Evolutionary conservation across 768 basidiomycete genomes (phyloP).

Genomic region (Termitomyces sp.): DNA sequence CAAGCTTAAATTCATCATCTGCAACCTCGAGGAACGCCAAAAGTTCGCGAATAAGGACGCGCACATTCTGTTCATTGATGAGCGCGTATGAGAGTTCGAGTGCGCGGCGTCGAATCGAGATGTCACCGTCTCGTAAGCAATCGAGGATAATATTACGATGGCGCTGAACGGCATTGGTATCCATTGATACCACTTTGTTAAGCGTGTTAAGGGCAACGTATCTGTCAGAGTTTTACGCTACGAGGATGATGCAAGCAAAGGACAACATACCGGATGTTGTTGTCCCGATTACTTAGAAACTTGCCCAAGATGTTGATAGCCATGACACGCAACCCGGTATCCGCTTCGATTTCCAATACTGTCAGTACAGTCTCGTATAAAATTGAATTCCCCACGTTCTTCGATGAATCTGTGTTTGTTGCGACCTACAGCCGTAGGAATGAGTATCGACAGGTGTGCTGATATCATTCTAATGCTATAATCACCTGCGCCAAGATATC

Average conservation of each 20-base stretch:
- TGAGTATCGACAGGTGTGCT: not conserved
- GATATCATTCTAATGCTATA: not conserved
- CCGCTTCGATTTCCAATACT: conserved; percentile 95
- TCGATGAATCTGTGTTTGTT: conserved; percentile 96
- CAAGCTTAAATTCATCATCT: conserved; percentile 97
- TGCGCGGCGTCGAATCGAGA: conserved; percentile 95
- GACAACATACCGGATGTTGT: conserved; percentile 84
- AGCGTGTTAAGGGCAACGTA: conserved; percentile 98
- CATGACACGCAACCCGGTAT: conserved; percentile 94
- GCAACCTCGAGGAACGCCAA: conserved; percentile 96
- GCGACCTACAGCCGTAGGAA: conserved; percentile 59
- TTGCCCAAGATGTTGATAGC: conserved; percentile 99
- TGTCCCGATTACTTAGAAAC: conserved; percentile 95
- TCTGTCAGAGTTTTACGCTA: conserved; percentile 34
- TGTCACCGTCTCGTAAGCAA: conserved; percentile 97
- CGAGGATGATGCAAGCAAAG: not conserved
- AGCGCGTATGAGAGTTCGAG: conserved; percentile 96
- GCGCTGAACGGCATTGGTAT: conserved; percentile 96
- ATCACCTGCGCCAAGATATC: conserved; percentile 92
- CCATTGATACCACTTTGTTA: conserved; percentile 97
- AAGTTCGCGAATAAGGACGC: conserved; percentile 86
- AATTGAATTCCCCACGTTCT: conserved; percentile 98
- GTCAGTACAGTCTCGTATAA: conserved; percentile 97
- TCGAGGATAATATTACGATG: conserved; percentile 99
- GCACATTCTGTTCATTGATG: conserved; percentile 92